Conservation (phyloP, 1,284 basidiomycete genomes). For the Laetiporus sulphureus region DNA sequence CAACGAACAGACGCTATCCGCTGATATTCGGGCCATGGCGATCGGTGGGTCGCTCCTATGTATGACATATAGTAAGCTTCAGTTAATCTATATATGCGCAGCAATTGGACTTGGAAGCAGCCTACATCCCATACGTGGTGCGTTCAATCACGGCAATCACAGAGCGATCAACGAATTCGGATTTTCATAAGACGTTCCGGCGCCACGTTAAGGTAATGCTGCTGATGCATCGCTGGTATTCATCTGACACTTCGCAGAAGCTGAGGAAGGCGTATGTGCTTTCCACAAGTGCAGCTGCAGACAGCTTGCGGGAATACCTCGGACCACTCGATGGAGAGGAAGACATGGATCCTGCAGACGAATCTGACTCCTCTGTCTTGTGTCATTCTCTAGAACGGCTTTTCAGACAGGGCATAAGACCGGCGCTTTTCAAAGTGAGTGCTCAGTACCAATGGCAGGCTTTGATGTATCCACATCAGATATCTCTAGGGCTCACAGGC, state of each 20-base stretch:
- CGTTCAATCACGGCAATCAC: constrained; percentile 46
- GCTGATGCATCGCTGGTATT: no score
- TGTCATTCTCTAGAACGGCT: constrained; percentile 41
- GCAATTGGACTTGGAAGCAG: constrained; percentile 50
- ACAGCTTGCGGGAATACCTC: not conserved
- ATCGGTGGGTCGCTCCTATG: constrained; percentile 36
- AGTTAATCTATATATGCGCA: constrained; percentile 27
- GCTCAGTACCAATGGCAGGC: not conserved
- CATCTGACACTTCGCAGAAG: no score
- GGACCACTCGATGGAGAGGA: constrained; percentile 1
- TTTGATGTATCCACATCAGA: no score
- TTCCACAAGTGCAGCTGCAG: no score
- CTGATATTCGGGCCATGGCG: constrained; percentile 65
- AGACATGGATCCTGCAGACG: not conserved
- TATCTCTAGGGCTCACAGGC: no score
- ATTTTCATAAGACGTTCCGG: constrained; percentile 38
- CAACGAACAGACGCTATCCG: constrained; percentile 70
- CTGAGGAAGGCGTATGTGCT: no score
- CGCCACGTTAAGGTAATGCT: constrained; percentile 42
- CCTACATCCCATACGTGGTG: constrained; percentile 43
- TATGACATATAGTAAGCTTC: not conserved
- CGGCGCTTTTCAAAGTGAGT: constrained; percentile 45
- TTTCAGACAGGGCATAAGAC: constrained; percentile 37
- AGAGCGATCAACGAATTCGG: constrained; percentile 40
- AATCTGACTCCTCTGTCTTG: constrained; percentile 20